Conservation (phyloP, 352 stramenopile genomes). For the Phytophthora litchii region DNA sequence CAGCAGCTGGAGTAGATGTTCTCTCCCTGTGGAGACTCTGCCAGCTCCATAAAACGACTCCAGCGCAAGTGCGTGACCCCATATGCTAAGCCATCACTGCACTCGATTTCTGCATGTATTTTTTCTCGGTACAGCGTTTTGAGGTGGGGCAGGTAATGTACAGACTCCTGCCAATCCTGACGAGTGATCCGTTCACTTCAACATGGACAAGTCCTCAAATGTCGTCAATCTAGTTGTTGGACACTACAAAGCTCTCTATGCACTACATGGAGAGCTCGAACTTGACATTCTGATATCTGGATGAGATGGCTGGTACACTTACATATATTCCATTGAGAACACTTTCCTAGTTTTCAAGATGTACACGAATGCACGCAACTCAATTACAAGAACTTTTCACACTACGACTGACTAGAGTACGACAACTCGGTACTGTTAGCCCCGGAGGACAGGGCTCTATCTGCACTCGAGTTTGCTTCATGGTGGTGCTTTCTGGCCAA, state of each 20-base stretch:
- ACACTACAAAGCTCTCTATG: too few species aligned
- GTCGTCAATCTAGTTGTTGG: neutral
- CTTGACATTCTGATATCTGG: too few species aligned
- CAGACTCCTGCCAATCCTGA: slow-evolving; percentile 23
- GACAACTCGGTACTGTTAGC: slow-evolving; percentile 14
- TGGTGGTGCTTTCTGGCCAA: slow-evolving; percentile 26
- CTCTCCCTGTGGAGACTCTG: slow-evolving; percentile 17
- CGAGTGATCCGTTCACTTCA: slow-evolving; percentile 20
- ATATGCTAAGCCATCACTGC: slow-evolving; percentile 17
- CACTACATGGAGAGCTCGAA: too few species aligned
- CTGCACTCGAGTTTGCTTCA: slow-evolving; percentile 10
- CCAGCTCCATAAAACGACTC: slow-evolving; percentile 1
- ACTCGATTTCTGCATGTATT: neutral
- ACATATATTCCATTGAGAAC: too few species aligned
- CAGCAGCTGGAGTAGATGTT: slow-evolving; percentile 6
- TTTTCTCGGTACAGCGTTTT: neutral
- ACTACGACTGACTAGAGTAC: slow-evolving; percentile 8
- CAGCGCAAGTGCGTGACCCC: slow-evolving; percentile 20
- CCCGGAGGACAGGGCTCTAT: slow-evolving; percentile 15
- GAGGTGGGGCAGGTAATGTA: slow-evolving; percentile 1
- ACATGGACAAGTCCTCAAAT: neutral
- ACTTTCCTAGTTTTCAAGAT: too few species aligned
- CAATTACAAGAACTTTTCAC: neutral
- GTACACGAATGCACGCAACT: neutral
- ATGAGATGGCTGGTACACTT: too few species aligned